Evolutionary conservation across 345 rosid species (phyloP), one percentile per base, ranked within the genome.

Genomic region (Hypericum perforatum): DNA sequence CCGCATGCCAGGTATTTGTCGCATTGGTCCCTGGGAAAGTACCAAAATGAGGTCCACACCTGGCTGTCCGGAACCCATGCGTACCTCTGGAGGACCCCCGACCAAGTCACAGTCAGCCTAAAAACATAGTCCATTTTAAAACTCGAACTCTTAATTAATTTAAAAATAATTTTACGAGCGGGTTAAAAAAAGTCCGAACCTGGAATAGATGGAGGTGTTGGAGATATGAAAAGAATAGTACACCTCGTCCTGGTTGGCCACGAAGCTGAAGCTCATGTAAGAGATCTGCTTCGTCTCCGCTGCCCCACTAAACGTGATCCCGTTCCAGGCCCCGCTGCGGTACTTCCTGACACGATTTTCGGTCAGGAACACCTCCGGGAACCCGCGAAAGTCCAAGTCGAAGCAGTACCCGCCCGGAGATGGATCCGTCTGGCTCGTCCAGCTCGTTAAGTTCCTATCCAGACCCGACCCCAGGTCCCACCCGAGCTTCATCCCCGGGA

Each of bases 401-500:
- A 46, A 46, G 16, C 73, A 51, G 40, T 7, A 71, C 11, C 64
- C 79, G 0, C 98, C 98, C 0, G 81, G 13, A 0, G 81, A 67
- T 0, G 95, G 98, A 61, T 91, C 88, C 3, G 61, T 71, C 1
- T 11, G 1, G 50, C 40, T 70, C 51, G 37, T 76, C 96, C 98
- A 91, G 0, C 95, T 75, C 5, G 60, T 70, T 39, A 91, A 11
- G 63, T 53, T 64, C 62, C 84, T 43, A 46, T 82, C 56, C 0
- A 67, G n/a, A n/a, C 78, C 79, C 6, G 70, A 62, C 42, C 49
- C 59, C 3, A 70, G 64, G 78, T 87, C 88, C 95, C 87, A 85
- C 0, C 96, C 98, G 0, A 91, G 57, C 55, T 81, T 91, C 98
- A 85, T 87, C 7, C 58, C 86, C 0, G 96, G 79, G 47, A 91